phyloP scores from a whole-genome alignment of 805 yeast genomes.

The Cyberlindnera maritima region DNA sequence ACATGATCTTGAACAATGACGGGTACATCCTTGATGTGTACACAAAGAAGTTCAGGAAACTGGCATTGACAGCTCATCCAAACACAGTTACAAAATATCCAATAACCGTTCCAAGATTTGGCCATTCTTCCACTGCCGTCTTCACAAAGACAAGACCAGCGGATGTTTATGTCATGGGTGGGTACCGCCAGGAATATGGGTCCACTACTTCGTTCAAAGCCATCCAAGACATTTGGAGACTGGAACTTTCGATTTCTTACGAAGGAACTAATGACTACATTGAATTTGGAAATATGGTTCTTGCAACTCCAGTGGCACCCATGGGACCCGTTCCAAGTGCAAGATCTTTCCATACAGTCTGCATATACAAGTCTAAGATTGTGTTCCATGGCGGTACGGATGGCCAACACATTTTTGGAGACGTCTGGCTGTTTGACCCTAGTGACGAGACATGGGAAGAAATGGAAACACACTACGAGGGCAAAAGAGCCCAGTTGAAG shows the following conservation, averaged over 20 bases:
- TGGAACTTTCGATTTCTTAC: constrained; percentile 36
- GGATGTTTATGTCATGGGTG: constrained; percentile 44
- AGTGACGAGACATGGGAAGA: constrained; percentile 41
- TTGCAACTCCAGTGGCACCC: constrained; percentile 31
- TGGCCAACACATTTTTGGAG: constrained; percentile 37
- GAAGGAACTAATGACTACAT: constrained; percentile 33
- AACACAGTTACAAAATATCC: constrained; percentile 31
- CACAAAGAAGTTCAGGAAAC: constrained; percentile 46
- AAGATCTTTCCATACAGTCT: constrained; percentile 35
- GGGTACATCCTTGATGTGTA: constrained; percentile 58
- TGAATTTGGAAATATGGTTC: constrained; percentile 34
- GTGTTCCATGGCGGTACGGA: constrained; percentile 36
- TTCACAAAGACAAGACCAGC: constrained; percentile 28
- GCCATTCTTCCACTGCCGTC: constrained; percentile 35
- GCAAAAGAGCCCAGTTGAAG: constrained; percentile 12
- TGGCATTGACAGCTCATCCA: constrained; percentile 36
- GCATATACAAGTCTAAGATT: constrained; percentile 22
- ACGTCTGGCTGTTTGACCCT: constrained; percentile 49
- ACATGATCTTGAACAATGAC: constrained; percentile 46
- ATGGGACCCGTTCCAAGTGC: constrained; percentile 13
- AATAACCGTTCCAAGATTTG: constrained; percentile 36
- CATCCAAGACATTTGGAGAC: constrained; percentile 40
- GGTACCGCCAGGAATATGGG: constrained; percentile 36
- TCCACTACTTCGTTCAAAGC: constrained; percentile 32
- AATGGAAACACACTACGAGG: constrained; percentile 28